Percentiles rank a stretch among this genome's conserved stretches.
These are phyloP conservation scores for Beauveria pseudobassiana DNA, from an alignment of 2,329 filamentous ascomycete genomes.

Conservation along the genomic window DNA sequence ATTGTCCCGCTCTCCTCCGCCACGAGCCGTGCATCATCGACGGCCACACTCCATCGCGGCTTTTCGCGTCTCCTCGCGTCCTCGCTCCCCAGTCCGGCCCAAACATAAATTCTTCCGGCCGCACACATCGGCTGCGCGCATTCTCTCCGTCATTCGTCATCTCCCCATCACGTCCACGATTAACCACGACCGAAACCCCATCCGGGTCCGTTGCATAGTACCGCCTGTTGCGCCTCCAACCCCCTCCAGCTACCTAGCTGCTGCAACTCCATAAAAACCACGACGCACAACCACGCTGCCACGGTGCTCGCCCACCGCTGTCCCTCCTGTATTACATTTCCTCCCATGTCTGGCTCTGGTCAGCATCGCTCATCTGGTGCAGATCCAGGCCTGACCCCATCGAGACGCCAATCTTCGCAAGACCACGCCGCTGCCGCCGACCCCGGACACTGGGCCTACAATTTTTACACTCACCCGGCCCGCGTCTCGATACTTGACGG, in stretches of 20 bases:
- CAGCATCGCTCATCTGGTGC: slow-evolving; percentile 4
- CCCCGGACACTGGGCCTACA: slow-evolving; percentile 40
- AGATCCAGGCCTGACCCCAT: not conserved
- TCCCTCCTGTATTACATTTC: not conserved
- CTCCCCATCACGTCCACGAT: not conserved
- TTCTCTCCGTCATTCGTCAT: not conserved
- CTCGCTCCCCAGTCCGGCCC: too few relatives aligned
- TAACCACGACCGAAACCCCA: not conserved
- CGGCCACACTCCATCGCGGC: not conserved
- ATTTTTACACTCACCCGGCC: slow-evolving; percentile 29
- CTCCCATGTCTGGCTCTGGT: slow-evolving; percentile 4
- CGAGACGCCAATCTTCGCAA: not conserved
- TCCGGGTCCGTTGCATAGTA: not conserved
- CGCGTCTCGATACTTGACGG: slow-evolving; percentile 41
- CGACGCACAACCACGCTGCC: not conserved
- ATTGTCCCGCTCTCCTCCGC: slow-evolving; percentile 5
- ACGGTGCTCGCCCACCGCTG: not conserved
- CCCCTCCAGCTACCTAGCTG: not conserved
- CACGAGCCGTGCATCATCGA: not conserved
- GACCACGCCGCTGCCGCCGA: slow-evolving; percentile 15
- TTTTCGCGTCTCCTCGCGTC: not conserved
- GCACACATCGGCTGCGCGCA: not conserved
- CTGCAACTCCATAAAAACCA: not conserved
- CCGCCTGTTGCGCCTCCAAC: not conserved
- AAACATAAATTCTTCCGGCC: not conserved